Percentiles rank a stretch among this genome's conserved stretches.
These are phyloP conservation scores for Elongisporangium senticosum DNA, from an alignment of 352 stramenopile genomes.

Conservation along the genomic window DNA sequence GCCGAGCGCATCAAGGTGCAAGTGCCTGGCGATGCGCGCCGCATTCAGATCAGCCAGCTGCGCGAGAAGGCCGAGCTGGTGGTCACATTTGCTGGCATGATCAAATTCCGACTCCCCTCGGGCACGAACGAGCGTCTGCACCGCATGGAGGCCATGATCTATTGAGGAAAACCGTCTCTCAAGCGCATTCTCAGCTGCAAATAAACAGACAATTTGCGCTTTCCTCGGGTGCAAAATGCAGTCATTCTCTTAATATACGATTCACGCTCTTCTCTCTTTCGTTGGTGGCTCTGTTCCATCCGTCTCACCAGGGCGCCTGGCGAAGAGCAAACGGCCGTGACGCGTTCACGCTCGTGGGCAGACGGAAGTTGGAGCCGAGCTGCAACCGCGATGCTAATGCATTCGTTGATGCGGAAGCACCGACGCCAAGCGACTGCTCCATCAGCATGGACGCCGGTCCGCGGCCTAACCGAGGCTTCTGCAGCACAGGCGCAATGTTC, in stretches of 20 bases:
- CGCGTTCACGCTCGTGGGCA: constrained; percentile 6
- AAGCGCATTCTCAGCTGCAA: constrained; percentile 1
- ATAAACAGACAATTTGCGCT: constrained; percentile 12
- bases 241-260: constrained; percentile 3
- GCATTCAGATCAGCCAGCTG: constrained; percentile 37
- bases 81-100: constrained; percentile 85
- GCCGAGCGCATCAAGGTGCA: constrained; percentile 76
- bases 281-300: background rate
- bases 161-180: constrained; percentile 28
- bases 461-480: constrained; percentile 47
- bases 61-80: constrained; percentile 75
- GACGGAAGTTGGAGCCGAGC: background rate
- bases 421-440: background rate
- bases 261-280: constrained; percentile 11
- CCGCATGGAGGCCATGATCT: constrained; percentile 87
- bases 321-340: constrained; percentile 40
- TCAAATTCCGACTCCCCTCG: constrained; percentile 80
- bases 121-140: constrained; percentile 82
- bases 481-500: constrained; percentile 27
- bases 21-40: constrained; percentile 44
- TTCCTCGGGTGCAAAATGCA: constrained; percentile 18
- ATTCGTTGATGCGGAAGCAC: constrained; percentile 4
- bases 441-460: constrained; percentile 15
- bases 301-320: constrained; percentile 22
- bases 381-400: constrained; percentile 13